Evolutionary conservation across 2,329 filamentous ascomycete genomes (phyloP).

Genomic region (Colletotrichum euphorbiae): DNA sequence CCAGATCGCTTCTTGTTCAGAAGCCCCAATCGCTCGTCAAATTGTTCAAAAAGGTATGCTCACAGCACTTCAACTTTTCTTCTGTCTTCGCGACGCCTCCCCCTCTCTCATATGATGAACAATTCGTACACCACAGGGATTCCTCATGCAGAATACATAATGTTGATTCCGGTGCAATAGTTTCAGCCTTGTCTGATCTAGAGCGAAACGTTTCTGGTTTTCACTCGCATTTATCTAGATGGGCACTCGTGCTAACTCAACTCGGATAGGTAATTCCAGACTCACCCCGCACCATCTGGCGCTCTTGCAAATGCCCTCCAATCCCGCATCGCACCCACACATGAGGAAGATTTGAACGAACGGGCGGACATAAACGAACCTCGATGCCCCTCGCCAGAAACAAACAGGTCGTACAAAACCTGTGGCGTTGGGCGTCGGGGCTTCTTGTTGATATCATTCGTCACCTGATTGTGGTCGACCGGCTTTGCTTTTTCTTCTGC

Average conservation of each 20-base stretch:
- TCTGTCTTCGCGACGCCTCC: constrained; percentile 41
- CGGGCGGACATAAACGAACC: constrained; percentile 76
- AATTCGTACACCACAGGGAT: constrained; percentile 71
- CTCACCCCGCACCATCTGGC: not conserved
- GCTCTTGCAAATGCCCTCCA: constrained; percentile 39
- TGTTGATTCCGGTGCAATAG: constrained; percentile 71
- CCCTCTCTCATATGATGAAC: constrained; percentile 64
- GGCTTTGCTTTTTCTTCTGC: not conserved
- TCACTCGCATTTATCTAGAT: constrained; percentile 40
- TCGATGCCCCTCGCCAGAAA: constrained; percentile 58
- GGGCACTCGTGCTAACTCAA: constrained; percentile 51
- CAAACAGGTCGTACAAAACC: constrained; percentile 73
- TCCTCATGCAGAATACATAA: constrained; percentile 75
- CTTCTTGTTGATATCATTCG: constrained; percentile 73
- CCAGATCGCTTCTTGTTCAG: constrained; percentile 54
- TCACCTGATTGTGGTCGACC: constrained; percentile 67
- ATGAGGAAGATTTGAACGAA: constrained; percentile 77
- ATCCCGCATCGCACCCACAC: constrained; percentile 41
- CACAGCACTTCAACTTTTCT: not conserved
- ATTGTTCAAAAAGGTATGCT: constrained; percentile 34
- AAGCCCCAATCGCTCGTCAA: constrained; percentile 47
- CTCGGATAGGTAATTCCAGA: constrained; percentile 56
- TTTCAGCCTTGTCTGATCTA: constrained; percentile 77
- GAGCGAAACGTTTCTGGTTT: constrained; percentile 47
- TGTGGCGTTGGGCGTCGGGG: constrained; percentile 63